Base-by-base conservation (phyloP, 2,329 filamentous ascomycete genomes). In the Venturia carpophila region DNA sequence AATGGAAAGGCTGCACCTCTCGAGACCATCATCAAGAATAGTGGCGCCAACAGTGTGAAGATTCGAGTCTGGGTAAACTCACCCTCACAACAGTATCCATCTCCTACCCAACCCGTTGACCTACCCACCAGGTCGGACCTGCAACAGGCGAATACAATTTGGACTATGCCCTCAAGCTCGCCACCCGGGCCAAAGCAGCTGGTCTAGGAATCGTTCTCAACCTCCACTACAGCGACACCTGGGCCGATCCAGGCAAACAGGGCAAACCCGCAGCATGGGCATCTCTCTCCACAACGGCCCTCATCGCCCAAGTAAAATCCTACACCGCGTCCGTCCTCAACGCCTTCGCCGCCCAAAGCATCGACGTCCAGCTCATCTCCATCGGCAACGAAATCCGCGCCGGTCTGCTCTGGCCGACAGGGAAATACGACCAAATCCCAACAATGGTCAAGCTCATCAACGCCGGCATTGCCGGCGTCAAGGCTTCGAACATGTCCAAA, bases 371-470 rank as follows among this genome's bases (percentile, higher is more conserved):
- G 1, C 85, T 91, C 62, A 82, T 91, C 62, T 87, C 84, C 19
- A 87, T 91, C 68, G 88, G 88, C 30, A 91, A 91, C 70, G 88
- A 91, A 72, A 90, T 91, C 72, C 83, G 83, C 0, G 75, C 79
- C 1, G 88, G 88, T 0, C 76, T 91, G 41, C 80, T 91, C 55
- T 89, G 84, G 79, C 87, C 87, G 0, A 80, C 84, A 0, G 88
- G 88, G 17, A 75, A 77, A 17, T 62, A 27, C 7, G 52, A 64
- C 24, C 63, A 64, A 45, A 43, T 64, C 21, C 77, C 77, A 69
- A 89, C 88, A 72, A 82, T 89, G 41, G 86, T 86, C 0, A 75
- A 76, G 0, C 77, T 91, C 27, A 80, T 91, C 10, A 83, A 88
- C 71, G 85, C 85, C 7, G 87, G 84, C 0, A 79, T 84, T 0